Evolutionary conservation across 306 rosid species (phyloP), one percentile per base, ranked within the genome.

Genomic region (Crataegus laevigata): DNA sequence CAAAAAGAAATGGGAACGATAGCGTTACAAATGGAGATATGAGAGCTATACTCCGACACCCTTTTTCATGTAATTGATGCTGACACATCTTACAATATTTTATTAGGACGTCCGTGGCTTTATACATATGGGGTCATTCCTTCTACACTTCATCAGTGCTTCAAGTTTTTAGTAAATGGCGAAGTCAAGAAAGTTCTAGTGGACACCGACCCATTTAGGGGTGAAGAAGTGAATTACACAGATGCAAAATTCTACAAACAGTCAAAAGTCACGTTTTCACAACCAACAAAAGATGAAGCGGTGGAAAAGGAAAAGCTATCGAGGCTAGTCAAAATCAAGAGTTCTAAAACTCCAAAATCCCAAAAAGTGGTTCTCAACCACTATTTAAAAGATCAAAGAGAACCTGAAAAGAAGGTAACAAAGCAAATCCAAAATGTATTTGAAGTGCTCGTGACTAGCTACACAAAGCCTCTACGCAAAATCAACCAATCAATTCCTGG

Each of bases 321-420:
- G 1, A 11, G 24, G n/a, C n/a, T n/a, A n/a, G 21, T 15, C 18
- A 15, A 29, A 29, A 62, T 13, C 1, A 1, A 11, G 0, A 10
- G 45, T 10, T 10, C 45, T 40, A 40, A 40, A 40, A 0, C 45
- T 9, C 12, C 1, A 0, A 40, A 40, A 40, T 40, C 13, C 13
- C 1, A 0, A 2, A 40, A 40, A 40, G 1, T 40, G 0, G 45
- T 40, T 10, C 0, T 9, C 13, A 40, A 40, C 0, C n/a, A n/a
- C n/a, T n/a, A n/a, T n/a, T n/a, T n/a, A n/a, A n/a, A n/a, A n/a
- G n/a, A n/a, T n/a, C n/a, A n/a, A n/a, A n/a, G n/a, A n/a, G 45
- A 40, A 40, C 45, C 3, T 10, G 13, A 9, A 40, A 40, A 40
- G 3, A 40, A 40, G 3, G 3, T 1, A 8, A 8, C 3, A 0